phyloP scores from a whole-genome alignment of 352 stramenopile genomes.

The Phytophthora foliorum region DNA sequence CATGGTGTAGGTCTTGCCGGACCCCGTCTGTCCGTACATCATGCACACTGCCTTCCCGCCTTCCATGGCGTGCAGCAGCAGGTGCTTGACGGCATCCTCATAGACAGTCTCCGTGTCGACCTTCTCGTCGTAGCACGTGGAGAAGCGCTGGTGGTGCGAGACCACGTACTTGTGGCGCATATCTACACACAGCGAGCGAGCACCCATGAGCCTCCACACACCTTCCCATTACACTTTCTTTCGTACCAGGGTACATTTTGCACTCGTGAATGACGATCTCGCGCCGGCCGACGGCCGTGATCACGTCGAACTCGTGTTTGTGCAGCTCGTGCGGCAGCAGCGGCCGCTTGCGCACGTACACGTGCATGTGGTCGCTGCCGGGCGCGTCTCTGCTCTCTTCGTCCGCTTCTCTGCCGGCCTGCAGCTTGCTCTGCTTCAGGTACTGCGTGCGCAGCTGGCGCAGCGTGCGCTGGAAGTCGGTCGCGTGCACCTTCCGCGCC shows the following conservation, averaged over 20 bases:
- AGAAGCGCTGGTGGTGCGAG: conserved; percentile 78
- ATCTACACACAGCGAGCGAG: conserved; percentile 44
- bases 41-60: conserved; percentile 83
- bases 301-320: conserved; percentile 91
- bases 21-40: conserved; percentile 82
- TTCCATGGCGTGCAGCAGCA: conserved; percentile 75
- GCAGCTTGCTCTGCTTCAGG: conserved; percentile 27
- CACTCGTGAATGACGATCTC: conserved; percentile 91
- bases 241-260: conserved; percentile 85
- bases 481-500: conserved; percentile 70
- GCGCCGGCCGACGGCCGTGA: conserved; percentile 64
- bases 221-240: background rate
- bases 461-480: conserved; percentile 63
- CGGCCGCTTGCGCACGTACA: conserved; percentile 91
- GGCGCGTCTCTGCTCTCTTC: conserved; percentile 10
- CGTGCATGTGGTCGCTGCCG: conserved; percentile 72
- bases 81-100: conserved; percentile 62
- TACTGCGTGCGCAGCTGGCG: conserved; percentile 55
- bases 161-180: conserved; percentile 92
- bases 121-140: conserved; percentile 79
- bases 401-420: background rate
- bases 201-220: background rate
- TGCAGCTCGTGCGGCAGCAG: conserved; percentile 87
- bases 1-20: conserved; percentile 90
- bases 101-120: conserved; percentile 85